A percentile compares a stretch with the other conserved stretches of the same genome.
phyloP scores from a whole-genome alignment of 768 basidiomycete species.

The Tricholoma hemisulphureum region DNA sequence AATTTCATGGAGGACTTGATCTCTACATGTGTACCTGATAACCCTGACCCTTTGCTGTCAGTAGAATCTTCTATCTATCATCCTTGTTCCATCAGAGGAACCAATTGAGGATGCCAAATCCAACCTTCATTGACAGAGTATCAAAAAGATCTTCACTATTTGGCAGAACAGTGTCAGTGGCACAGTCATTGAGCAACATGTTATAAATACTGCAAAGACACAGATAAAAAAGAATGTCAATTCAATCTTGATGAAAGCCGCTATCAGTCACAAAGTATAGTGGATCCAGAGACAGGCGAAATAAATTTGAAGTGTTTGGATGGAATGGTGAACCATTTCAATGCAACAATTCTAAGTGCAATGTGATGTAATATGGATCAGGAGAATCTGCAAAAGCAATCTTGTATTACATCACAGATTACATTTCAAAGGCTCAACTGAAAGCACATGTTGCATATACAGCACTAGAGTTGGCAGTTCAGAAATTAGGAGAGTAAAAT shows the following conservation, averaged over 20 bases:
- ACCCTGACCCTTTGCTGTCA: constrained; percentile 4
- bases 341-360: constrained; percentile 37
- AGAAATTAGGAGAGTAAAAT: constrained; percentile 24
- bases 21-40: constrained; percentile 21
- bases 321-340: constrained; percentile 40
- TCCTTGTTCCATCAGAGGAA: constrained; percentile 18
- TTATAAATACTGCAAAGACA: no score
- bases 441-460: constrained; percentile 42
- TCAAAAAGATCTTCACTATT: constrained; percentile 20
- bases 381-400: constrained; percentile 41
- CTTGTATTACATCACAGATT: constrained; percentile 47
- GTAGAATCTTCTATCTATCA: constrained; percentile 14
- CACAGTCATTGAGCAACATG: constrained; percentile 36
- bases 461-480: constrained; percentile 33
- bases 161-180: constrained; percentile 27
- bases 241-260: constrained; percentile 29
- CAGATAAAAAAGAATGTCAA: constrained; percentile 23
- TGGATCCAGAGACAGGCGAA: constrained; percentile 33
- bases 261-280: constrained; percentile 2
- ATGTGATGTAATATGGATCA: constrained; percentile 44
- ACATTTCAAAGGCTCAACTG: constrained; percentile 44
- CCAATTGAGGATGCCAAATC: neutral
- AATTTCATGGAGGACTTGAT: constrained; percentile 30
- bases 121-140: neutral
- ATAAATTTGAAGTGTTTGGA: constrained; percentile 32